Evolutionary conservation across 345 rosid species (phyloP), one percentile per base, ranked within the genome.

Genomic region (Rhodamnia argentea): DNA sequence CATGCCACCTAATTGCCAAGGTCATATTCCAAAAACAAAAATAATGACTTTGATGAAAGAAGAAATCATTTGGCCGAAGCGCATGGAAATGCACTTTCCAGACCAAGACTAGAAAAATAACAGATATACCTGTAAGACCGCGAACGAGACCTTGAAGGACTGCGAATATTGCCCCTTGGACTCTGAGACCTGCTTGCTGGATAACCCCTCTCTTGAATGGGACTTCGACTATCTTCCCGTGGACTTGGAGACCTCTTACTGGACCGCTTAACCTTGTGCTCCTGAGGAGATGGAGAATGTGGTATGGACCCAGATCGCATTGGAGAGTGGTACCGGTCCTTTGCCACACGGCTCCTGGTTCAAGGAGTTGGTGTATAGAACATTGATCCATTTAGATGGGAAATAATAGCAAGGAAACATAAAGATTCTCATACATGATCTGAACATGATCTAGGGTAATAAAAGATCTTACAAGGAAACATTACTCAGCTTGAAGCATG

Each of bases 231-330:
- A 85, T 91, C 90, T 87, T 93, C 90, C 87, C 85, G 89, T 56
- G 94, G 94, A 90, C 91, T 90, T 86, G 87, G 91, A 53, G 93
- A 92, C 88, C 89, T 86, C 70, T 86, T 86, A 75, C 84, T 90
- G 24, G 91, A 90, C 88, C 85, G 89, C 90, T 84, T 76, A 37
- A 88, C 85, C 91, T 83, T 89, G 82, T 88, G 93, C 60, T 91
- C 93, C 53, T 1, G 91, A 50, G 95, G 96, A 40, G 92, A 92
- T 88, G 32, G 91, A 22, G 98, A 95, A 83, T 44, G 87, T 8
- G 98, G 92, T 83, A 93, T 70, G 44, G 96, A 94, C 90, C 92
- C 91, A 76, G 95, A 89, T 86, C 88, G 91, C 87, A 83, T 84
- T 51, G 92, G 92, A 84, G 94, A 94, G 83, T 13, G 90, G 87